These are phyloP conservation scores for Prunus campanulata DNA, from an alignment of 306 rosid species.

Conservation along the genomic window DNA sequence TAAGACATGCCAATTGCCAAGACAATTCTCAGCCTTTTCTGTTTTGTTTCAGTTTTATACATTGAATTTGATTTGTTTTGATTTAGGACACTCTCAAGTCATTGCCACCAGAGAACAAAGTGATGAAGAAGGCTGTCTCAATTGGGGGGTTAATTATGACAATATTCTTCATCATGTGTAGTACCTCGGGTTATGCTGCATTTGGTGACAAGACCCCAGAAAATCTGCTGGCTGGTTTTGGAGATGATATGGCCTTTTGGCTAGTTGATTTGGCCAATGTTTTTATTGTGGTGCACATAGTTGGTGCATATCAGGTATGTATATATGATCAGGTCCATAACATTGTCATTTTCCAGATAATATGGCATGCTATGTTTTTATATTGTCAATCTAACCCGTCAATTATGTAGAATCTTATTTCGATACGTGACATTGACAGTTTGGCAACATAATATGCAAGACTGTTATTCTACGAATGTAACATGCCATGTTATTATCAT, in stretches of 20 bases:
- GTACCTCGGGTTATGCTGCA: slow-evolving; percentile 67
- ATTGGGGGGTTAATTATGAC: slow-evolving; percentile 51
- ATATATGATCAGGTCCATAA: no score
- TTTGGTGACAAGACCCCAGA: slow-evolving; percentile 62
- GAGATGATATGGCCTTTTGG: slow-evolving; percentile 58
- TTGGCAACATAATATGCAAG: no score
- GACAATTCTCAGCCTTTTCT: background rate
- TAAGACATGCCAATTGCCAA: slow-evolving; percentile 5
- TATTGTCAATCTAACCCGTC: background rate
- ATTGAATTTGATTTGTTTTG: background rate
- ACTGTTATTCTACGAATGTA: background rate
- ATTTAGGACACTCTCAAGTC: slow-evolving; percentile 69
- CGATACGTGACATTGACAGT: background rate
- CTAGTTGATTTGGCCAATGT: slow-evolving; percentile 52
- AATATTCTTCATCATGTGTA: slow-evolving; percentile 41
- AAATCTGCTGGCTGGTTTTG: slow-evolving; percentile 63
- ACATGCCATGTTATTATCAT: background rate
- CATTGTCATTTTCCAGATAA: background rate
- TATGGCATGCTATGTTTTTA: background rate
- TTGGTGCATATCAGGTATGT: slow-evolving; percentile 82
- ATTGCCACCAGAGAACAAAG: slow-evolving; percentile 61
- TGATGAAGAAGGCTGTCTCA: slow-evolving; percentile 50
- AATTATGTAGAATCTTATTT: background rate
- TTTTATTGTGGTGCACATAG: slow-evolving; percentile 53
- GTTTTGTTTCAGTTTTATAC: background rate